A percentile compares a stretch with the other conserved stretches of the same genome.
Conservation (phyloP, 2,329 filamentous ascomycete genomes). For the Xylaria hypoxylon region DNA sequence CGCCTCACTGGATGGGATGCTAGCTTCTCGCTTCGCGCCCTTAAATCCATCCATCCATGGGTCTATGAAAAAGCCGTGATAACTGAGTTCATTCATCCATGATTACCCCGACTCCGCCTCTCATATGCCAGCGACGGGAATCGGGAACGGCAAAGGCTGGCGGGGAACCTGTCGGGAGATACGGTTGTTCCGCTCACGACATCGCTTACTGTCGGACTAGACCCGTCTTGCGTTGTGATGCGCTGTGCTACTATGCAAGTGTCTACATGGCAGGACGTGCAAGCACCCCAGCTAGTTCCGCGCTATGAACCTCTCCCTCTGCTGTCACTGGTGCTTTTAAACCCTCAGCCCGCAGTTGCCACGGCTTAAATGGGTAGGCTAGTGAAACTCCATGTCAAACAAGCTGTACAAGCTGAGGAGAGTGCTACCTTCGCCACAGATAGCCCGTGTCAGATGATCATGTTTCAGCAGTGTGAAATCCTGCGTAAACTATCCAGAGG, state of each 20-base stretch:
- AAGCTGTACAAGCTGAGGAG: slow-evolving; percentile 2
- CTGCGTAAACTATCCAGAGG: not conserved
- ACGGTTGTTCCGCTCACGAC: not conserved
- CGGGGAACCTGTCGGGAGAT: slow-evolving; percentile 5
- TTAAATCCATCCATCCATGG: not conserved
- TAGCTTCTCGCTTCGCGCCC: not conserved
- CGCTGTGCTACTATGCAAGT: slow-evolving; percentile 13
- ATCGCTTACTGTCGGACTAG: slow-evolving; percentile 15
- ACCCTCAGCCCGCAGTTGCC: not conserved
- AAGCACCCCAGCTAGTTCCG: not conserved
- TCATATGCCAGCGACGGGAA: not conserved
- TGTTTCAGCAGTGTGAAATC: not conserved
- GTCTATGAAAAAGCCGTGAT: not conserved
- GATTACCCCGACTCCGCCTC: slow-evolving; percentile 8
- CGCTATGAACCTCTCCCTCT: slow-evolving; percentile 1
- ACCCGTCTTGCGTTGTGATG: not conserved
- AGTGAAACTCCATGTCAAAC: slow-evolving; percentile 6
- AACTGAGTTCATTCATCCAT: not conserved
- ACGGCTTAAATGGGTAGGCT: slow-evolving; percentile 4
- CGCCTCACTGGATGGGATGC: not conserved
- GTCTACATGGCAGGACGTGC: slow-evolving; percentile 6
- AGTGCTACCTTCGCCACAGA: slow-evolving; percentile 24
- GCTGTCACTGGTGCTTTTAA: not conserved
- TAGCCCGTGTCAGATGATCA: slow-evolving; percentile 29
- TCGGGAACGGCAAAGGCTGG: no score